Evolutionary conservation across 257 asterid species (phyloP), one percentile per base, ranked within the genome.

Genomic region (Nicotiana undulata): DNA sequence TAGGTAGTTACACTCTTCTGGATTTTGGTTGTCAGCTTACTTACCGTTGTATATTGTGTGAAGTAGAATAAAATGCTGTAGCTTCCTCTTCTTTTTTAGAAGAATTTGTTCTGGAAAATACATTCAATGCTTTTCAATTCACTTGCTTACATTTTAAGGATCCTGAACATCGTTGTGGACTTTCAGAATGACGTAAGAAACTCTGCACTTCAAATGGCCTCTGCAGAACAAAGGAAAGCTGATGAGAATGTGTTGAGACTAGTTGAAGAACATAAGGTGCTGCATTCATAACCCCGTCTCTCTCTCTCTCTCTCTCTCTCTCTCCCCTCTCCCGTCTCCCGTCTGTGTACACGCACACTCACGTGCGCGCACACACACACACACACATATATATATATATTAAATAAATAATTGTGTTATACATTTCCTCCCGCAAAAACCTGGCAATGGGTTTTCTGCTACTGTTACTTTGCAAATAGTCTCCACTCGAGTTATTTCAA

Each of bases 251-350:
- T 93, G 82, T 75, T 89, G 79, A 85, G 96, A 80, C 90, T 93
- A 28, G 92, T 91, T 60, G 98, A 94, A 86, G 98, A 89, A 79
- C 98, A 94, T 58, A 90, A 91, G 86, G 98, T 94, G 70, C 77
- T 83, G 63, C 24, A 58, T 74, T n/a, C 6, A 49, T 17, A 22
- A 22, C 28, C 40, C 34, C 6, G 63, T 9, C 5, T 17, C 46
- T 3, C 32, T 6, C 32, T 2, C 1, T n/a, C n/a, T n/a, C n/a
- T n/a, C n/a, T n/a, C n/a, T n/a, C n/a, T n/a, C n/a, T n/a, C n/a
- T n/a, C n/a, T n/a, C n/a, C n/a, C n/a, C n/a, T n/a, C n/a, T n/a
- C n/a, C n/a, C n/a, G n/a, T n/a, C n/a, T n/a, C n/a, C n/a, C n/a
- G n/a, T 80, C 13, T 31, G 11, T 68, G 22, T 65, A 18, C 22